Conservation (phyloP, 73 alveolate genomes). For the Tetrahymena thermophila region DNA sequence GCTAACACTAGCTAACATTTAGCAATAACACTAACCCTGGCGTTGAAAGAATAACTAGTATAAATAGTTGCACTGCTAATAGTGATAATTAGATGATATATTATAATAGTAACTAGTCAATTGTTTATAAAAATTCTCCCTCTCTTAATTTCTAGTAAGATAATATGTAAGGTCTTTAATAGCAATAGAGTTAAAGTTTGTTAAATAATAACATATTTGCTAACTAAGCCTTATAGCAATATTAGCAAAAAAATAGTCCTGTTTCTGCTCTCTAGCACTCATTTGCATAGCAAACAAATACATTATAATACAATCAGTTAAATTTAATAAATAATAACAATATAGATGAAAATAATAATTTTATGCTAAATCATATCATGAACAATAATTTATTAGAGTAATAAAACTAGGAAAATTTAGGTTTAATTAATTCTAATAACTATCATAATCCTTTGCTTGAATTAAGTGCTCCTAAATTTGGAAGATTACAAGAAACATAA, state of each 20-base stretch:
- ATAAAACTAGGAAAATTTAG: background rate
- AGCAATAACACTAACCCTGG: background rate
- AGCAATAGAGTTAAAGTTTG: background rate
- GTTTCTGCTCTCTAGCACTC: background rate
- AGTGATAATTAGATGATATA: background rate
- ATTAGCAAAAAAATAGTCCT: background rate
- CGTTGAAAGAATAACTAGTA: background rate
- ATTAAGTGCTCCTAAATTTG: background rate
- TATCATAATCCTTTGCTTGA: background rate
- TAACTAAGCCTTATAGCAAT: background rate
- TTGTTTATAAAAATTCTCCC: background rate
- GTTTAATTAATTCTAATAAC: background rate
- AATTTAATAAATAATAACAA: background rate
- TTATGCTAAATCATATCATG: background rate
- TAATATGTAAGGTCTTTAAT: no score
- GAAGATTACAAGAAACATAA: background rate
- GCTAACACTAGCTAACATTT: background rate
- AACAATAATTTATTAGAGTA: background rate
- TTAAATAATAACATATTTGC: background rate
- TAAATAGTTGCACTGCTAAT: background rate
- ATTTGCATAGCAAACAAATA: background rate
- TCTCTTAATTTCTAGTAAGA: background rate
- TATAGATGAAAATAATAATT: background rate
- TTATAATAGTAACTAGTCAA: background rate
- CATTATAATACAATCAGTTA: background rate